Percentiles rank a stretch among this genome's conserved stretches.
phyloP scores from a whole-genome alignment of 2,329 filamentous ascomycete genomes.

The Claviceps digitariae region DNA sequence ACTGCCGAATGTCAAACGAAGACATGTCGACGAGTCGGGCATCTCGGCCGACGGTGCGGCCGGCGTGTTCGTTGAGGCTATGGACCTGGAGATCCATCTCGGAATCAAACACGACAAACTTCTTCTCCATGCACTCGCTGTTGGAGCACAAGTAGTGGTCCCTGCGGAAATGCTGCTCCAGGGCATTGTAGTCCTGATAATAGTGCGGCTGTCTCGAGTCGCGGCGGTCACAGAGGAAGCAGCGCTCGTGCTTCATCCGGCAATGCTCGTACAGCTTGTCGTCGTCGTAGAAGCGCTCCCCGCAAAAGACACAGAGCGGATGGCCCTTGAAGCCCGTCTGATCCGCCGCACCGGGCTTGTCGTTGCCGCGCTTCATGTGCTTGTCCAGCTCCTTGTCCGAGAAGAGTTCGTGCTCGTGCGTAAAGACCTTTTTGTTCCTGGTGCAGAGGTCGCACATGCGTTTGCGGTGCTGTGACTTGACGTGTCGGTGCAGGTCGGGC shows the following conservation, averaged over 20 bases:
- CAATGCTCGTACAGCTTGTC: slow-evolving; percentile 93
- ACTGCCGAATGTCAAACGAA: slow-evolving; percentile 63
- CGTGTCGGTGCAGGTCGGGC: slow-evolving; percentile 55
- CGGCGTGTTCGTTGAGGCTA: slow-evolving; percentile 72
- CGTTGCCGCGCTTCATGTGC: slow-evolving; percentile 84
- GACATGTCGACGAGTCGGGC: slow-evolving; percentile 78
- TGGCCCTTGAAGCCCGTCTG: slow-evolving; percentile 96
- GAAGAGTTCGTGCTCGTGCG: slow-evolving; percentile 93
- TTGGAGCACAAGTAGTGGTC: slow-evolving; percentile 82
- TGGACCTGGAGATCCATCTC: slow-evolving; percentile 93
- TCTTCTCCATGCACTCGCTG: slow-evolving; percentile 84
- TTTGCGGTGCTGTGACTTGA: slow-evolving; percentile 68
- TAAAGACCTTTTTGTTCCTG: slow-evolving; percentile 94
- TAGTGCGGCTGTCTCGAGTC: slow-evolving; percentile 69
- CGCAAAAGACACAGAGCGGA: slow-evolving; percentile 86
- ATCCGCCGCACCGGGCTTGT: slow-evolving; percentile 75
- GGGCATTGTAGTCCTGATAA: slow-evolving; percentile 72
- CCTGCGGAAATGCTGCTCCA: slow-evolving; percentile 75
- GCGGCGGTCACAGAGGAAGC: slow-evolving; percentile 77
- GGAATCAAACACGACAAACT: slow-evolving; percentile 91
- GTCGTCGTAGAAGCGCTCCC: slow-evolving; percentile 83
- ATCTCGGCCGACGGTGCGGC: slow-evolving; percentile 73
- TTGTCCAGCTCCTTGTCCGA: slow-evolving; percentile 64
- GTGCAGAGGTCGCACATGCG: slow-evolving; percentile 86
- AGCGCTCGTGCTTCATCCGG: slow-evolving; percentile 84